Base-by-base conservation (phyloP, 495 filamentous ascomycete genomes). In the Astrocystis sublimbata region DNA sequence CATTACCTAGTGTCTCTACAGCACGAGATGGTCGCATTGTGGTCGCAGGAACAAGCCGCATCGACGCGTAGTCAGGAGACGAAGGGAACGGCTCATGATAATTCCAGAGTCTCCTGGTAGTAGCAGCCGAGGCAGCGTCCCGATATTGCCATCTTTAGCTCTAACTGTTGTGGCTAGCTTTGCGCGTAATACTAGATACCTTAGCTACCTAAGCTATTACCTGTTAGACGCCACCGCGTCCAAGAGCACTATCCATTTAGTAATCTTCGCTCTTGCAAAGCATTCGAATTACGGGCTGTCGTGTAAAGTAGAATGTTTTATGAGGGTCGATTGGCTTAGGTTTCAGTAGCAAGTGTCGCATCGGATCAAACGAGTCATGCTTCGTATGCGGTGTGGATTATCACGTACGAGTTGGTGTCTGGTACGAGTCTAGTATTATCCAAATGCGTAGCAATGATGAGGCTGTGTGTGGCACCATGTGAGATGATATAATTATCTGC, bases 21-120 rank as follows among this genome's bases (percentile, higher is more conserved):
- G 35, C 24, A 31, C 26, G n/a, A n/a, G n/a, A n/a, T 55, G 69
- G 69, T 64, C 65, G 67, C 67, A 71, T 65, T 63, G 51, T 46
- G 67, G 69, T 65, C 69, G 69, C 69, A 72, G 69, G 60, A 40
- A 56, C 57, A 60, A n/a, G 61, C 60, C 67, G 69, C 69, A 72
- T 70, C 58, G 67, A 36, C 42, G 24, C 43, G 45, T 58, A 63
- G 67, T 72, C 69, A 72, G 69, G 64, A 66, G 67, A 72, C 65
- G 66, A 62, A 61, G 62, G 46, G 58, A 63, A 64, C 65, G 52
- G 17, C 26, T 38, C 43, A 63, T 35, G 55, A 40, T 15, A 41
- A 57, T 23, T 24, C 26, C 12, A 40, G 23, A 57, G 38, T 10
- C 52, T 43, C 9, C 49, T 43, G 26, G 23, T 23, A 33, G 8